These are phyloP conservation scores for Sporothrix luriei DNA, from an alignment of 2,329 filamentous ascomycete genomes.

Conservation along the genomic window DNA sequence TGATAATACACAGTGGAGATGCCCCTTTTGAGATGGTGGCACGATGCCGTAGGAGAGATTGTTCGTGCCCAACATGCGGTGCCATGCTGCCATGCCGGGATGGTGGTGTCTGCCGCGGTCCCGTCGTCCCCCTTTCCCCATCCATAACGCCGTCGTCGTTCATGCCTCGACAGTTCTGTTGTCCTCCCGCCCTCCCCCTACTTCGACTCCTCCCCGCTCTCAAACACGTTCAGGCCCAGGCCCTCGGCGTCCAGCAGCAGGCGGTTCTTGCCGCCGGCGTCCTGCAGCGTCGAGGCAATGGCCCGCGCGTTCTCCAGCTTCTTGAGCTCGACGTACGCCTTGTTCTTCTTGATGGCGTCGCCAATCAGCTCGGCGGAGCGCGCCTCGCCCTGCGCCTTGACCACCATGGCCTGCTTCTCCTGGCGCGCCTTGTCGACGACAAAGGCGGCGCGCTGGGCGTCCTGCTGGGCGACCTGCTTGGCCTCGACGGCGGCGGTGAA, in stretches of 20 bases:
- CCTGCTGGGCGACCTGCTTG: constrained; percentile 80
- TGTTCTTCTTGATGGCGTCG: constrained; percentile 99
- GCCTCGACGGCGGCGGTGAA: constrained; percentile 74
- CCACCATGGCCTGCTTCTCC: constrained; percentile 98
- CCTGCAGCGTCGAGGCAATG: constrained; percentile 86
- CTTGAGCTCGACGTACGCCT: constrained; percentile 93
- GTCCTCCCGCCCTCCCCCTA: constrained; percentile 39
- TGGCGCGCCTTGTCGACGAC: constrained; percentile 98
- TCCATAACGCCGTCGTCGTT: constrained; percentile 21
- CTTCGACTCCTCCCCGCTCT: constrained; percentile 49
- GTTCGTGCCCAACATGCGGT: not conserved
- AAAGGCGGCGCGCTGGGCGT: constrained; percentile 95
- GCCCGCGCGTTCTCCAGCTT: constrained; percentile 95
- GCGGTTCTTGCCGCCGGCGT: constrained; percentile 85
- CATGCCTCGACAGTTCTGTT: not conserved
- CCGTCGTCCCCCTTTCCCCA: not conserved
- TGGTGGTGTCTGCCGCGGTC: not conserved
- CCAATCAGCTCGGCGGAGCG: constrained; percentile 97
- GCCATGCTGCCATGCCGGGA: not conserved
- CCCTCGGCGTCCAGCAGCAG: constrained; percentile 90
- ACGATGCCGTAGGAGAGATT: constrained; percentile 25
- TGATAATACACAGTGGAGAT: constrained; percentile 34
- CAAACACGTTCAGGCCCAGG: constrained; percentile 84
- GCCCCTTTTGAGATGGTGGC: constrained; percentile 24
- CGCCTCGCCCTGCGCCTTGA: constrained; percentile 98